Base-by-base conservation (phyloP, 768 basidiomycete genomes). In the Neoboletus subvelutipes region DNA sequence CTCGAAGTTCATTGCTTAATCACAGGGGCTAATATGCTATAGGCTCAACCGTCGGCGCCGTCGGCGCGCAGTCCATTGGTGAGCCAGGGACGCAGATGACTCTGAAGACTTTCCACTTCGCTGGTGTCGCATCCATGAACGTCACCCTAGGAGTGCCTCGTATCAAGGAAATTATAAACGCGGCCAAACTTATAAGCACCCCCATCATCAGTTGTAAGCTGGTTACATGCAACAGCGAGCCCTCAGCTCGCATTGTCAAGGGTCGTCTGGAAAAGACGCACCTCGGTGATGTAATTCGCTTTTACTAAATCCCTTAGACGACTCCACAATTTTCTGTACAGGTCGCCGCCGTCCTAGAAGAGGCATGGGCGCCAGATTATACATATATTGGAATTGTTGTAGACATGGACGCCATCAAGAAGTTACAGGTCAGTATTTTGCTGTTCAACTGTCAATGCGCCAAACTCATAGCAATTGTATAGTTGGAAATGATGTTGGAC, bases 81-180 rank as follows among this genome's bases (percentile, higher is more conserved):
- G 97, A 99, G 74, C 97, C 97, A 1, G 97, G 96, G 41, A 99
- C 97, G 0, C 97, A 99, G 70, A 99, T 99, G 97, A 98, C 96
- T 2, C 74, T 98, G 62, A 98, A 98, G 76, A 98, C 97, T 54
- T 99, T 99, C 85, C 97, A 99, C 80, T 99, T 98, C 74, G 97
- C 97, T 65, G 97, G 97, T 77, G 96, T 99, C 60, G 97, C 97
- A 9, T 96, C 95, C 37, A 99, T 98, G 97, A 98, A 98, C 75
- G 94, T 99, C 60, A 99, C 97, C 0, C 84, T 98, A 37, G 97
- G 97, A 74, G 97, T 98, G n/a, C 97, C 97, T 3, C 96, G 97
- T 67, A 98, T 99, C 76, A 98, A 98, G 73, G 97, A 99, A 74
- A 98, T 99, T 63, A 99, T 99, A 79, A 99, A 98, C 65, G 97